Base-by-base conservation (phyloP, 2,329 filamentous ascomycete genomes). In the Ophiosphaerella korrae region DNA sequence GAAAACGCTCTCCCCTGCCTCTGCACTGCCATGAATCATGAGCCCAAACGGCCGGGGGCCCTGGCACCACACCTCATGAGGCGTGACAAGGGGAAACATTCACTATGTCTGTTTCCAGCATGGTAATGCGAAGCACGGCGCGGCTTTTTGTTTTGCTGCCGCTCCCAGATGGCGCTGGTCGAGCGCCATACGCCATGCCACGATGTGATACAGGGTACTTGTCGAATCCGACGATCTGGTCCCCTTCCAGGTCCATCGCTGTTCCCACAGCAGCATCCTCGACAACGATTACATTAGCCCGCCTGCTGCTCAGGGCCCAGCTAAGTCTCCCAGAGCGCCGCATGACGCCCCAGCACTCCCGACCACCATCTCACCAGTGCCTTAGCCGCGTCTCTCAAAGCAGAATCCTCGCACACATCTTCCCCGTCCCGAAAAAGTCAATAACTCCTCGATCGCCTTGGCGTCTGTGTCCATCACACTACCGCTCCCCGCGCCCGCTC, bases 201-300 rank as follows among this genome's bases (percentile, higher is more conserved):
- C 66, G 70, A 73, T 73, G 69, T 72, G 70, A 68, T 64, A 72
- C 69, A 71, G 66, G 70, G 70, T 68, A 65, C 58, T 60, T 61
- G 64, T 66, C 64, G 54, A 64, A 67, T 68, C 72, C 72, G 70
- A 67, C 71, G 71, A 74, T 74, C 72, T 74, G 72, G 71, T 63
- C 61, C 62, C 53, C 60, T 61, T 58, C 53, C 58, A 63, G 67
- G 58, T 61, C 64, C 65, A 64, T 58, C 57, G 59, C 60, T 66
- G 57, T 53, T 57, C 45, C 26, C 26, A 29, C 11, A 29, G 52
- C 55, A 56, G 53, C 60, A 49, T 62, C 59, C 57, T 58, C 53
- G 61, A 66, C 61, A 64, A 50, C 61, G 38, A 63, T 67, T 68
- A 68, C 70, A 66, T 72, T 72, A 69, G 66, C 62, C 56, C 59